Evolutionary conservation across 2,329 filamentous ascomycete species (phyloP).

Genomic region (Claviceps maximensis): DNA sequence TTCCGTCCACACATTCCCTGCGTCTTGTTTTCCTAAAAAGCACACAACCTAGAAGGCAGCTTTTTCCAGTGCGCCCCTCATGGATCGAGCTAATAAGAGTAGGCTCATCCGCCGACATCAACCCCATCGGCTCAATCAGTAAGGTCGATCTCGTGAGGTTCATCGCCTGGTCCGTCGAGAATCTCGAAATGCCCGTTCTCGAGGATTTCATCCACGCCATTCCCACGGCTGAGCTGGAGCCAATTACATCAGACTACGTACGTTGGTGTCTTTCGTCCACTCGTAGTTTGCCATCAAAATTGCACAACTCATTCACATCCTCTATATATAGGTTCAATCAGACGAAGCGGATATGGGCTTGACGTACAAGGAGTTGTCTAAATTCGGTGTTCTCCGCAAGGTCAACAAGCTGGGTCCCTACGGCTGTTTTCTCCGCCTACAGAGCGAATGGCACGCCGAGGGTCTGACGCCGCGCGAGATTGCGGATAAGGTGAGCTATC

Average conservation of each 20-base stretch:
- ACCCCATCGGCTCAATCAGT: slow-evolving; percentile 13
- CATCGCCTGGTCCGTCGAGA: slow-evolving; percentile 40
- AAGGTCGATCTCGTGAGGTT: slow-evolving; percentile 56
- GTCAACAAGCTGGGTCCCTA: slow-evolving; percentile 29
- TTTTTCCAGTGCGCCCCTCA: background rate
- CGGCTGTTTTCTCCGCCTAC: slow-evolving; percentile 24
- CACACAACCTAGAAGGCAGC: background rate
- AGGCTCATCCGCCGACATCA: slow-evolving; percentile 27
- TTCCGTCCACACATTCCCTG: background rate
- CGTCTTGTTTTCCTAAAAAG: no score
- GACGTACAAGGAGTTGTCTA: slow-evolving; percentile 27
- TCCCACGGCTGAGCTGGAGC: slow-evolving; percentile 39
- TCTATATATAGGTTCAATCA: slow-evolving; percentile 13
- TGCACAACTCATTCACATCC: background rate
- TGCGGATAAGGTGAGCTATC: slow-evolving; percentile 12
- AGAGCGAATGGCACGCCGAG: slow-evolving; percentile 23
- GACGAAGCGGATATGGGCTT: slow-evolving; percentile 32
- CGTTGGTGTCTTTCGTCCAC: slow-evolving; percentile 1
- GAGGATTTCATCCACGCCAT: slow-evolving; percentile 46
- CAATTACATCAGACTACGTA: slow-evolving; percentile 22
- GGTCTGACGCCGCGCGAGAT: slow-evolving; percentile 14
- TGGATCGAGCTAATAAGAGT: background rate
- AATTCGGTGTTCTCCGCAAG: slow-evolving; percentile 27
- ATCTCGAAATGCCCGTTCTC: slow-evolving; percentile 48
- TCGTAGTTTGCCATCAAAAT: slow-evolving; percentile 9